Base-by-base conservation (phyloP, 495 filamentous ascomycete species). In the Lophiotrema nucula region DNA sequence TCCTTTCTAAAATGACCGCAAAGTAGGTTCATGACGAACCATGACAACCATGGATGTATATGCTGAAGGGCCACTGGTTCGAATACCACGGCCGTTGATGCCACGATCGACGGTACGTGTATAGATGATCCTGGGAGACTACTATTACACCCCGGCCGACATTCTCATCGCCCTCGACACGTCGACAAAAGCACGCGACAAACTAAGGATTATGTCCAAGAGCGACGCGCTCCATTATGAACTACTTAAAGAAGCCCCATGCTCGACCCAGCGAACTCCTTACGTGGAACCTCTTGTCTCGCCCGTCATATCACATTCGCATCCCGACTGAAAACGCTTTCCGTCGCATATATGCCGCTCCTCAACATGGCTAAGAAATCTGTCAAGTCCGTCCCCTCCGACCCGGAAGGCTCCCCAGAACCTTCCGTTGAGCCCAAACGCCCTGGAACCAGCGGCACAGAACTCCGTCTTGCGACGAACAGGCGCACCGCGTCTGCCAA, bases 371-470 rank as follows among this genome's bases (percentile, higher is more conserved):
- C 25, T 1, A 44, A 42, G 24, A 41, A 39, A 21, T 12, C 23
- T 1, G 15, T 27, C 25, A 19, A 19, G 8, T 10, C 39, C 11
- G 38, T 27, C 37, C 19, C 38, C 3, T 18, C 27, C 27, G 11
- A 22, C 22, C 2, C 37, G 5, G 43, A 47, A 3, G 24, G 24
- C 42, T 56, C 53, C 3, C 53, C 53, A 10, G 5, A 10, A 11
- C 12, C 53, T 5, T 45, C 53, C 13, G 37, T 21, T 12, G 42
- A 45, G n/a, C 41, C 53, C 25, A 27, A 37, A 38, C 53, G 53
- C 26, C 53, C 53, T 3, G 53, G 53, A 1, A 56, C 53, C 12
- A 37, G 25, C 42, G 53, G 53, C 19, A 56, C 53, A 16, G 53
- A 56, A 25, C 4, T 56, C 11, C 27, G 46, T 26, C 53, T 56